Evolutionary conservation across 768 basidiomycete genomes (phyloP), one percentile per base, ranked within the genome.

Genomic region (Cyclocybe aegerita): DNA sequence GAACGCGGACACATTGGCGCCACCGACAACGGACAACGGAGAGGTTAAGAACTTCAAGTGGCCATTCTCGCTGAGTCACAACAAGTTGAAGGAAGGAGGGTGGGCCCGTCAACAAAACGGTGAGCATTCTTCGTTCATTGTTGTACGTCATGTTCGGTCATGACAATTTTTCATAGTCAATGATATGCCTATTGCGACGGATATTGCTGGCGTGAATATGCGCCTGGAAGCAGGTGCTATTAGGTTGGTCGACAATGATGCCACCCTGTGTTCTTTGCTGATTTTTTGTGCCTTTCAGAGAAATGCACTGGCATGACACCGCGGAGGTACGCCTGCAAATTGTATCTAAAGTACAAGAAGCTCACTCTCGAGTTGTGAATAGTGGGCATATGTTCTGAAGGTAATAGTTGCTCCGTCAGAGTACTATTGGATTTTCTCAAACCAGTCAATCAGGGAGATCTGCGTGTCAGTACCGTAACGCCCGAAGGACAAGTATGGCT

Each of bases 21-120:
- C 83, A 39, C 86, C 86, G 3, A 76, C 73, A 5, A 86, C 87
- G 0, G 86, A 88, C 58, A 58, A 69, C 16, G 85, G 86, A 9
- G 52, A 50, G 16, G 68, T 88, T 43, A 48, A 54, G 9, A 85
- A 84, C 55, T 73, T 73, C 53, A 86, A 85, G 57, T 86, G 85
- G 85, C 78, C 83, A 0, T 82, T 85, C 59, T 70, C 77, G 42
- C 61, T 83, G 15, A 84, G 83, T 52, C 82, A 82, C 58, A 84
- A 74, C 58, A 79, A 81, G 32, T 56, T 86, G 6, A 75, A 77
- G 46, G 70, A 73, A 4, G 85, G 83, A n/a, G 85, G 85, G 1
- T 86, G 84, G 83, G 79, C 84, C 29, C 73, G 83, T 40, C 74
- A 83, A 59, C 77, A 85, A 61, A 86, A 82, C 53, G 52, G 84